A percentile compares a stretch with the other conserved stretches of the same genome.
Evolutionary conservation across 2,329 filamentous ascomycete genomes (phyloP).

Genomic region (Lasiodiplodia theobromae): DNA sequence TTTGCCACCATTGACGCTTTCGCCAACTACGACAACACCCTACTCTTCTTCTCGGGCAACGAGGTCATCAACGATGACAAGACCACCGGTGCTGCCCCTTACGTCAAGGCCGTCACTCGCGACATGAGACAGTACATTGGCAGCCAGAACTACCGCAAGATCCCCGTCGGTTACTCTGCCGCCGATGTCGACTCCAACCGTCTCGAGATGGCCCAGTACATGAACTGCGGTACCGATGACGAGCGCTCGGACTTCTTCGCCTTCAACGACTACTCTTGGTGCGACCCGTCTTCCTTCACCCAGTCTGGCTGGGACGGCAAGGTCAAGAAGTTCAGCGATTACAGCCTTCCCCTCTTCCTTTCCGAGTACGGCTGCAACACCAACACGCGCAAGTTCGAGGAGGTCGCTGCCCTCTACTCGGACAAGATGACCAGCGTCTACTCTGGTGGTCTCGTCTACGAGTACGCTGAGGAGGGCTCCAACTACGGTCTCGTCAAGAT

Average conservation of each 20-base stretch:
- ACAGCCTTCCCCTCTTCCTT: constrained; percentile 71
- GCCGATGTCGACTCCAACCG: constrained; percentile 88
- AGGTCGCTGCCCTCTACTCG: constrained; percentile 81
- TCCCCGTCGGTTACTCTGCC: constrained; percentile 82
- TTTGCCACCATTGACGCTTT: constrained; percentile 85
- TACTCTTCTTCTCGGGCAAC: constrained; percentile 84
- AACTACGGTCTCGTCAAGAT: constrained; percentile 82
- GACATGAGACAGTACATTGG: constrained; percentile 84
- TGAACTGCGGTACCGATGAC: constrained; percentile 90
- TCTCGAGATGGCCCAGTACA: constrained; percentile 84
- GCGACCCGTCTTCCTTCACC: constrained; percentile 64
- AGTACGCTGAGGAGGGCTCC: constrained; percentile 74
- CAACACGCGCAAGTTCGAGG: constrained; percentile 81
- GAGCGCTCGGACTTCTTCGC: constrained; percentile 88
- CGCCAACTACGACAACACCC: constrained; percentile 81
- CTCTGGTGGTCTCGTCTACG: constrained; percentile 95
- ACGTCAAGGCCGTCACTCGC: constrained; percentile 74
- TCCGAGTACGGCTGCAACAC: constrained; percentile 93
- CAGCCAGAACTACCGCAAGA: constrained; percentile 70
- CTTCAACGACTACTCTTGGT: constrained; percentile 89
- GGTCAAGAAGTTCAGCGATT: constrained; percentile 46
- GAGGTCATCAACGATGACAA: constrained; percentile 75
- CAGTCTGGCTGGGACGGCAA: constrained; percentile 75
- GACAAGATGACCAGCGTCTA: constrained; percentile 86
- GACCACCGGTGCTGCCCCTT: constrained; percentile 72